Evolutionary conservation across 176 grass and related monocot species (phyloP), one percentile per base, ranked within the genome.

Genomic region (Tillandsia leiboldiana): DNA sequence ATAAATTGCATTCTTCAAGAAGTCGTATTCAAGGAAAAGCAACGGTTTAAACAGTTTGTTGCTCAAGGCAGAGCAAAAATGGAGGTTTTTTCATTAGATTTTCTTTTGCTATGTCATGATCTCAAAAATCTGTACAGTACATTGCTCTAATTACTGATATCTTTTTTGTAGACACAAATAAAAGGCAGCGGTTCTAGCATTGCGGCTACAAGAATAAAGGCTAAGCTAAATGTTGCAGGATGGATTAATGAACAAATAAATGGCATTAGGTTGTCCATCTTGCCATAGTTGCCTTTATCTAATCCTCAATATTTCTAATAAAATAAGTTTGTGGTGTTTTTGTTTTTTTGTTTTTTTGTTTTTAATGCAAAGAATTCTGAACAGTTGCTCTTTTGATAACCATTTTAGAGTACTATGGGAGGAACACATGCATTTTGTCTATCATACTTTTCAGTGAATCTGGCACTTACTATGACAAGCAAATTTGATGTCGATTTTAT

Each of bases 11-110:
- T 99, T 90, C 89, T 99, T 69, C 94, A 99, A 76, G 89, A 99
- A 72, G 94, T 99, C 76, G 89, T 90, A 67, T 99, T 93, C 65
- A 99, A 84, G 61, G 89, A 99, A 74, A 86, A 90, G 50, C 89
- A 90, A 64, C 85, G 94, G 49, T 99, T 99, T 81, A 99, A 87
- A 71, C 94, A 99, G 74, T 99, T 99, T 83, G 94, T 99, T 90
- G 90, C 75, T 65, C 94, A 93, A 86, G 93, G 94, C 81, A 93
- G 83, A 93, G 84, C 94, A 66, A 88, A 84, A 80, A 93, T 90
- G 94, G 94, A 99, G 94, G 94, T 99, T 54, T 54, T 48, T 12
- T 54, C 67, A 73, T 78, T 65, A 11, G 67, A 72, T 33, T 33
- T 33, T 33, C 27, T 28, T 28, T 28, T 28, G 27, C 1, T 28